phyloP scores from a whole-genome alignment of 495 filamentous ascomycete genomes.

The Parmelia sp. region DNA sequence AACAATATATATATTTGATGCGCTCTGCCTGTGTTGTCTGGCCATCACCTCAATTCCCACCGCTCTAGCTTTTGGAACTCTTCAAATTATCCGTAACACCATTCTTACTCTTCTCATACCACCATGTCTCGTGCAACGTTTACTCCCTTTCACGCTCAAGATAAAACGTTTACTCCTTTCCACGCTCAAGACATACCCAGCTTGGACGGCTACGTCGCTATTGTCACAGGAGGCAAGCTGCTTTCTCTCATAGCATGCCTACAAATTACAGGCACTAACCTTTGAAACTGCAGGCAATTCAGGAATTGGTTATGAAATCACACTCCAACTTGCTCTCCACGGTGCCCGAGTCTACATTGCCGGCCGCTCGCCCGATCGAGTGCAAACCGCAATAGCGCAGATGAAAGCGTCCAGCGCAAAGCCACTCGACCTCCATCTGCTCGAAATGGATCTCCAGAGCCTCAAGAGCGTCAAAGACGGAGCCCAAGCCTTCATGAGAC shows the following conservation, averaged over 20 bases:
- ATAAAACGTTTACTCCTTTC: not conserved
- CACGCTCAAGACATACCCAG: constrained; percentile 1
- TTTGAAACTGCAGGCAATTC: not conserved
- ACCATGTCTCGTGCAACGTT: not conserved
- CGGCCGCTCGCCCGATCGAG: constrained; percentile 34
- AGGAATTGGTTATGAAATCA: constrained; percentile 33
- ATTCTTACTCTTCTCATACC: not conserved
- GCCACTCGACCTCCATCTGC: constrained; percentile 31
- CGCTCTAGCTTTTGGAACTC: not conserved
- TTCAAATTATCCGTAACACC: not conserved
- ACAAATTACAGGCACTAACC: not conserved
- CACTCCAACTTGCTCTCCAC: constrained; percentile 34
- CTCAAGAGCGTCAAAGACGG: constrained; percentile 33
- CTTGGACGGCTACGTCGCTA: constrained; percentile 10
- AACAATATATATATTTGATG: not conserved
- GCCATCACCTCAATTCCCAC: not conserved
- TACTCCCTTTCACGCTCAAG: not conserved
- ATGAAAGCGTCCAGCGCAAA: constrained; percentile 32
- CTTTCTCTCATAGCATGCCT: not conserved
- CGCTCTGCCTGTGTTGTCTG: not conserved
- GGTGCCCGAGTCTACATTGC: constrained; percentile 41
- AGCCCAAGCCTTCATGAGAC: constrained; percentile 25
- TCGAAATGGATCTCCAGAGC: constrained; percentile 40
- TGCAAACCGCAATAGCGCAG: constrained; percentile 31
- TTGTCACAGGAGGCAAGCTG: constrained; percentile 18